phyloP scores from a whole-genome alignment of 371 early-diverging fungal genomes.

The Mucor ambiguus region DNA sequence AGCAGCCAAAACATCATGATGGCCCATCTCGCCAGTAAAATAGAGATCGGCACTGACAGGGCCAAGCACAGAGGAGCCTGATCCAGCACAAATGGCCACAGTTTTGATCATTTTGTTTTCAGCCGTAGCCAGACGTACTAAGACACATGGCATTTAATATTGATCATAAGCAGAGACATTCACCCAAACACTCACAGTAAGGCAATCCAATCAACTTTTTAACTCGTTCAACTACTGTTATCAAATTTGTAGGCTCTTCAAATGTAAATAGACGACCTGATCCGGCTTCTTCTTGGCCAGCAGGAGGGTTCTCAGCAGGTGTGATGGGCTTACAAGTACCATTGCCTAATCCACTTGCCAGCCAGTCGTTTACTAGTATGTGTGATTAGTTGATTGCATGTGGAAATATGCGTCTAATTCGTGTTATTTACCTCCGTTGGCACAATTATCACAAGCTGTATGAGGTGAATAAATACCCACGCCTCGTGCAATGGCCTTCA shows the following conservation, averaged over 20 bases:
- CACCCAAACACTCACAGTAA: conserved; percentile 43
- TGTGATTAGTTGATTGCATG: neutral
- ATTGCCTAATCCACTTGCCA: conserved; percentile 68
- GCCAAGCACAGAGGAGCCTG: conserved; percentile 71
- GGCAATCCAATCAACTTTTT: conserved; percentile 68
- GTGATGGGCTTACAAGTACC: conserved; percentile 55
- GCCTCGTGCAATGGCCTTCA: conserved; percentile 82
- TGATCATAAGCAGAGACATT: no score
- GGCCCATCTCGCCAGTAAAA: conserved; percentile 96
- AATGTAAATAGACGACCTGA: conserved; percentile 75
- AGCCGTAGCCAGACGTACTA: conserved; percentile 79
- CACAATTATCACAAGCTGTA: conserved; percentile 90
- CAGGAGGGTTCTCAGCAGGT: conserved; percentile 57
- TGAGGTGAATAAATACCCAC: conserved; percentile 97
- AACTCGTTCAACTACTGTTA: conserved; percentile 60
- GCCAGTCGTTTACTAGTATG: conserved; percentile 81
- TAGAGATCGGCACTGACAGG: conserved; percentile 69
- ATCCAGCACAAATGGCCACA: conserved; percentile 96
- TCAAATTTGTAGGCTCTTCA: conserved; percentile 56
- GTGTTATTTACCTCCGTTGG: conserved; percentile 75
- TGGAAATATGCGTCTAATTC: neutral
- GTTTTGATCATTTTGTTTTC: conserved; percentile 60
- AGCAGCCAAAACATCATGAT: conserved; percentile 90
- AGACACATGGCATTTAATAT: neutral
- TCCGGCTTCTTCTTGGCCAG: conserved; percentile 74